Conservation (phyloP, 2,329 filamentous ascomycete genomes). For the Ceratocystis destructans region DNA sequence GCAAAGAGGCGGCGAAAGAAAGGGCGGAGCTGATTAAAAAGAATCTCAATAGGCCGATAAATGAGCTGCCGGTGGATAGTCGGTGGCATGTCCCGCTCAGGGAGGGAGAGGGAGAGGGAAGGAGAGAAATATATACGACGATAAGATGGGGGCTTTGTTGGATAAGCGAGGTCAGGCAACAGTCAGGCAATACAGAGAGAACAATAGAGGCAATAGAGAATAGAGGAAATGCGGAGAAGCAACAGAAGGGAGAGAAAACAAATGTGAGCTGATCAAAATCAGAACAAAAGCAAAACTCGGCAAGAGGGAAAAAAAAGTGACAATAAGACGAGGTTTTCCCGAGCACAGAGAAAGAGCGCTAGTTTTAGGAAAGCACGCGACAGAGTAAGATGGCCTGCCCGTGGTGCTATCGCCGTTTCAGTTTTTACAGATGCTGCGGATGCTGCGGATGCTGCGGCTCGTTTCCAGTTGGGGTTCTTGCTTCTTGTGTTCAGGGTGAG, state of each 20-base stretch:
- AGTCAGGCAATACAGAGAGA: neutral
- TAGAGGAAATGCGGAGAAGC: conserved; percentile 1
- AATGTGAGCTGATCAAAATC: neutral
- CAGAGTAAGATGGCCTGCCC: neutral
- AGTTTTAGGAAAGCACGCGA: neutral
- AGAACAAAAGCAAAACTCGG: conserved; percentile 12
- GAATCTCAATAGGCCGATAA: conserved; percentile 25
- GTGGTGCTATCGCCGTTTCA: neutral
- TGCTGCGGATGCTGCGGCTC: neutral
- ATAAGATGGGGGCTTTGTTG: too few species aligned
- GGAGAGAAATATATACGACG: neutral
- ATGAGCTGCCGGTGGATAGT: conserved; percentile 21
- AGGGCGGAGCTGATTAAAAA: conserved; percentile 24
- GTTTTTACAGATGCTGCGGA: neutral
- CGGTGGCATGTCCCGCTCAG: conserved; percentile 18
- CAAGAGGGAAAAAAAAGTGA: neutral
- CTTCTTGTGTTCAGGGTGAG: neutral
- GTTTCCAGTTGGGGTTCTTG: neutral
- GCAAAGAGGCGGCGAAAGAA: conserved; percentile 21
- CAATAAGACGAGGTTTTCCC: conserved; percentile 6
- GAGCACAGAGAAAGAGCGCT: conserved; percentile 6
- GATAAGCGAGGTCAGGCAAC: conserved; percentile 3
- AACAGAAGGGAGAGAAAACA: neutral
- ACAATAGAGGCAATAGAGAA: conserved; percentile 6
- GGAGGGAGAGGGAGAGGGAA: neutral